phyloP scores from a whole-genome alignment of 1,284 basidiomycete species.

The Ceratobasidium sp. region DNA sequence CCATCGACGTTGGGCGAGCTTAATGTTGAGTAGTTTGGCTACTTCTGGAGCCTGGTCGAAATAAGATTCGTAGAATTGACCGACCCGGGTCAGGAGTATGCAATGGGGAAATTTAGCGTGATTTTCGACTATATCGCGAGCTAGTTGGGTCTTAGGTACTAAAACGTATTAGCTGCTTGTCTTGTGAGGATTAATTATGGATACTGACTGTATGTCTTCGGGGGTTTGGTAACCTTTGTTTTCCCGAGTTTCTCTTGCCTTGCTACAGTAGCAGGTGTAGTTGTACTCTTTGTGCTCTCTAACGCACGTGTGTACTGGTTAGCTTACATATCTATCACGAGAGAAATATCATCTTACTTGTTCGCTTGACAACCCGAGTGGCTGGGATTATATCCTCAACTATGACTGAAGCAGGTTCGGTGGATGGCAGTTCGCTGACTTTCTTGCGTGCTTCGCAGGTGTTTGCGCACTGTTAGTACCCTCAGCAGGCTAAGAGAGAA shows the following conservation, averaged over 20 bases:
- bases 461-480: not conserved
- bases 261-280: not conserved
- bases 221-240: not conserved
- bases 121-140: conserved; percentile 73
- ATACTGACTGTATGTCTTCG: conserved; percentile 5
- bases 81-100: conserved; percentile 87
- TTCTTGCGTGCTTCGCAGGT: not conserved
- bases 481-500: no score
- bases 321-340: no score
- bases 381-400: not conserved
- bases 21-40: conserved; percentile 78
- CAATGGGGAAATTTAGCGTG: conserved; percentile 83
- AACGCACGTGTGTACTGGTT: not conserved
- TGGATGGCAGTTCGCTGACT: not conserved
- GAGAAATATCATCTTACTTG: no score
- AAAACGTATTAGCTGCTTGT: not conserved
- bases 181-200: not conserved
- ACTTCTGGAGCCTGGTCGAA: conserved; percentile 88
- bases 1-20: conserved; percentile 77
- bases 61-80: conserved; percentile 97
- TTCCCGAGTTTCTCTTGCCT: not conserved
- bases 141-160: conserved; percentile 54
- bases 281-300: not conserved
- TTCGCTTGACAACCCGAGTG: not conserved
- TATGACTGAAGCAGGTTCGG: not conserved